Conservation (phyloP, 2,329 filamentous ascomycete species). For the Trichoderma asperellum region DNA sequence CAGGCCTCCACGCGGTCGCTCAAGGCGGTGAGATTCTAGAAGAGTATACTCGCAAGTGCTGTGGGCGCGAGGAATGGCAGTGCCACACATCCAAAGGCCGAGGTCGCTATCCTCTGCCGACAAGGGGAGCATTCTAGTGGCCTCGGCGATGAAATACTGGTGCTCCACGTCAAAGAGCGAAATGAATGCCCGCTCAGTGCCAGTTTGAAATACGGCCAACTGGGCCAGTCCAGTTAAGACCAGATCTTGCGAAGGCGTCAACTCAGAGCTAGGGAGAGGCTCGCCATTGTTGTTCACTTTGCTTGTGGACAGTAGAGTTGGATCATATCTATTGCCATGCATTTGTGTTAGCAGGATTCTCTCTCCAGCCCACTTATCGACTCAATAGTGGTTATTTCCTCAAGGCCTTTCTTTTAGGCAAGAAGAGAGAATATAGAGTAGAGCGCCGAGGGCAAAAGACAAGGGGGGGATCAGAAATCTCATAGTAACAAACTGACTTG, state of each 20-base stretch:
- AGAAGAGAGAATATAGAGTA: background rate
- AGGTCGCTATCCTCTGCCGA: slow-evolving; percentile 11
- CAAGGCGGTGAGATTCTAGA: slow-evolving; percentile 25
- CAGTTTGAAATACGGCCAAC: slow-evolving; percentile 48
- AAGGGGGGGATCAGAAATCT: background rate
- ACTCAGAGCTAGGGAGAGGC: slow-evolving; percentile 25
- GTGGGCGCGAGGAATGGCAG: slow-evolving; percentile 33
- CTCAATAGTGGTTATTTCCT: background rate
- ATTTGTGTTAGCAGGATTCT: background rate
- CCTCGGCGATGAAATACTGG: slow-evolving; percentile 54
- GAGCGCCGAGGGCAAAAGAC: background rate
- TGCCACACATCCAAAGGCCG: slow-evolving; percentile 33
- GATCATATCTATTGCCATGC: slow-evolving; percentile 22
- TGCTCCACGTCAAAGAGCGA: slow-evolving; percentile 52
- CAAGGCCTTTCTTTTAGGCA: background rate
- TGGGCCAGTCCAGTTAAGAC: slow-evolving; percentile 52
- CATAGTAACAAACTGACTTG: slow-evolving; percentile 19
- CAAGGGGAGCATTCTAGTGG: slow-evolving; percentile 46
- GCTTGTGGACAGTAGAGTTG: slow-evolving; percentile 15
- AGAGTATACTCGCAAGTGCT: slow-evolving; percentile 32
- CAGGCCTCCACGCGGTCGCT: background rate
- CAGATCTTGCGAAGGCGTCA: slow-evolving; percentile 38
- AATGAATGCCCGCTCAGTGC: slow-evolving; percentile 47
- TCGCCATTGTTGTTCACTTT: slow-evolving; percentile 18
- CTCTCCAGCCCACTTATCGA: background rate